Conservation (phyloP, 805 yeast genomes). For the Barnettozyma botsteinii region DNA sequence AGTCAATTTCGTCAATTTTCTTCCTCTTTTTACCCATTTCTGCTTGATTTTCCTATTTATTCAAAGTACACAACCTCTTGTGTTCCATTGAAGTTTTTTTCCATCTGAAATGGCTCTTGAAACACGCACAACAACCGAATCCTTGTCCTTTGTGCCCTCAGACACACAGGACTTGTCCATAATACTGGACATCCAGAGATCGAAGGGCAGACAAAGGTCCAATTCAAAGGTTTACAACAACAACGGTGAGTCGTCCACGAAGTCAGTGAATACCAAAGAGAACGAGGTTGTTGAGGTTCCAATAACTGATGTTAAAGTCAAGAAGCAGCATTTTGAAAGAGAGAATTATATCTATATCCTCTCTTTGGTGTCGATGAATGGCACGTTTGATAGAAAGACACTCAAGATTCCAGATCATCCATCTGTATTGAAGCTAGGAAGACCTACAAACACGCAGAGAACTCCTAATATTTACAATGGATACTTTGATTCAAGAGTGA, state of each 20-base stretch:
- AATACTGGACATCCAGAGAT: slow-evolving; percentile 3
- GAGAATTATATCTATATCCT: slow-evolving; percentile 46
- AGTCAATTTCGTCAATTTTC: too few species aligned
- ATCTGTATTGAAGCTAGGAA: slow-evolving; percentile 77
- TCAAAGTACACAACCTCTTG: neutral
- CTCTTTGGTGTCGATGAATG: slow-evolving; percentile 72
- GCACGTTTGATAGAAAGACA: slow-evolving; percentile 74
- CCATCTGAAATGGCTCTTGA: slow-evolving; percentile 1
- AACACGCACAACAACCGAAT: neutral
- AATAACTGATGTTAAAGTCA: too few species aligned
- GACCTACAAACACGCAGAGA: slow-evolving; percentile 65
- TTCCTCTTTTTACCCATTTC: neutral
- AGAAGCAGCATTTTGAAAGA: slow-evolving; percentile 6
- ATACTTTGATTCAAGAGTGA: slow-evolving; percentile 87
- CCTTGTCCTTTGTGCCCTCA: neutral
- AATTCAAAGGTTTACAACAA: slow-evolving; percentile 13
- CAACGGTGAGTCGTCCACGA: neutral
- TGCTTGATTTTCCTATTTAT: neutral
- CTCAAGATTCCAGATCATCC: slow-evolving; percentile 78
- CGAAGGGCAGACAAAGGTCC: slow-evolving; percentile 8
- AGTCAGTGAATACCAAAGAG: too few species aligned
- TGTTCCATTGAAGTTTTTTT: neutral
- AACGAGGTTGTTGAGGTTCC: too few species aligned
- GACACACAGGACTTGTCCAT: slow-evolving; percentile 8
- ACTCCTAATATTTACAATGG: slow-evolving; percentile 72